Base-by-base conservation (phyloP, 2,329 filamentous ascomycete genomes). In the Aspergillus pseudonomiae region DNA sequence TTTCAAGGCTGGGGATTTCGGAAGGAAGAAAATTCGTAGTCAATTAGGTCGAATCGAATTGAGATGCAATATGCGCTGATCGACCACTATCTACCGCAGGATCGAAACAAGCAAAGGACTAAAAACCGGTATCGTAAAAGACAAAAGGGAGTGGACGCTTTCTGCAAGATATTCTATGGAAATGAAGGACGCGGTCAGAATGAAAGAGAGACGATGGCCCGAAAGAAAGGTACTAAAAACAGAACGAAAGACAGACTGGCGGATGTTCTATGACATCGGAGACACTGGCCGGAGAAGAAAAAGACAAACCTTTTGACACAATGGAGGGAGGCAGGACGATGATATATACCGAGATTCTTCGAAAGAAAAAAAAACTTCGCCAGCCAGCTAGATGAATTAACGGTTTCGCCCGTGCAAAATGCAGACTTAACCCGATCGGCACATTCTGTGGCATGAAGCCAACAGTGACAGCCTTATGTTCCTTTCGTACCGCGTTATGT, bases 261-360 rank as follows among this genome's bases (percentile, higher is more conserved):
- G 63, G 62, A 65, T 66, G 65, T 66, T 69, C 66, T 74, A 74
- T 70, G 70, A 65, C 72, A 74, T 73, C 19, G 64, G 64, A 71
- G 63, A 66, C 66, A 65, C 63, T 67, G 66, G 57, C 62, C 62
- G 52, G 41, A 32, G 52, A 54, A 59, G 50, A 59, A 34, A 63
- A 34, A 14, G 28, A 52, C 48, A n/a, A 52, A 52, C 48, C 48
- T 52, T 52, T 41, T 52, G 43, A 57, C 46, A 52, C 1, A 10
- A 32, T 4, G 14, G 7, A 10, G 48, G 28, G 26, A 19, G 48
- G 28, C 48, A 11, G 26, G 57, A 62, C 59, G 14, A 48, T 50
- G 52, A 63, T 67, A 68, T 68, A 68, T 65, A 64, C 55, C 9
- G 28, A 52, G 19, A 43, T 41, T 50, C 28, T 60, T 52, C 16